Conservation (phyloP, 139 green algal genomes). For the Parachlorella kessleri region DNA sequence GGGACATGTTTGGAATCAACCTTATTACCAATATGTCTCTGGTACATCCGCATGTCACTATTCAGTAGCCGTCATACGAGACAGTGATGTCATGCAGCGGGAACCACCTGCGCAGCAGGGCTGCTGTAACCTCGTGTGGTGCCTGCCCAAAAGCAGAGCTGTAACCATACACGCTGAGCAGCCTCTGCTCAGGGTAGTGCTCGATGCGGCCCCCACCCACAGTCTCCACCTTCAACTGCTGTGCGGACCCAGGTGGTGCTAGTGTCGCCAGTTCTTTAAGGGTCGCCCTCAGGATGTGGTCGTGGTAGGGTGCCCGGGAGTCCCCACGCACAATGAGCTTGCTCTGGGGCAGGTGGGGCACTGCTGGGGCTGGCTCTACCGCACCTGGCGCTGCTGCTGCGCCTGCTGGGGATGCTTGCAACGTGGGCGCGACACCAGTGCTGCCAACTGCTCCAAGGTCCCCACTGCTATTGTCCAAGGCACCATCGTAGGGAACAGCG, state of each 20-base stretch:
- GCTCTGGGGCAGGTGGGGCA: slow-evolving; percentile 1
- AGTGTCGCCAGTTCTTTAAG: slow-evolving; percentile 35
- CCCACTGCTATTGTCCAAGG: background rate
- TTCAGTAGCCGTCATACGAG: slow-evolving; percentile 81
- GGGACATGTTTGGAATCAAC: too few relatives aligned
- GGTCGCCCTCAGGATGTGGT: slow-evolving; percentile 55
- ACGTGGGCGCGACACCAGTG: background rate
- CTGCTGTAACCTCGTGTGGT: slow-evolving; percentile 73
- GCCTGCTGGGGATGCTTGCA: background rate
- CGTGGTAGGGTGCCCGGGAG: slow-evolving; percentile 71
- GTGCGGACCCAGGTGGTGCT: too few relatives aligned
- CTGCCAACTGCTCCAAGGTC: background rate
- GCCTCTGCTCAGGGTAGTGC: slow-evolving; percentile 44
- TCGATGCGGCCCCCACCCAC: slow-evolving; percentile 68
- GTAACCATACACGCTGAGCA: slow-evolving; percentile 75
- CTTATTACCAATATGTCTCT: too few relatives aligned
- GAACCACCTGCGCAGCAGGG: slow-evolving; percentile 58
- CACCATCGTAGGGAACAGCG: too few relatives aligned
- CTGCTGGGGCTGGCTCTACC: too few relatives aligned
- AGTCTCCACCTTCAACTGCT: slow-evolving; percentile 18
- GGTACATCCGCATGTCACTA: background rate
- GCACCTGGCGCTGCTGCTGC: background rate
- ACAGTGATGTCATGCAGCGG: slow-evolving; percentile 66
- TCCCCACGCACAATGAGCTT: slow-evolving; percentile 81
- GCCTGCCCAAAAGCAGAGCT: slow-evolving; percentile 71